Percentiles rank a stretch among this genome's conserved stretches.
Evolutionary conservation across 2,329 filamentous ascomycete genomes (phyloP).

Genomic region (Niveomyces coronatus): DNA sequence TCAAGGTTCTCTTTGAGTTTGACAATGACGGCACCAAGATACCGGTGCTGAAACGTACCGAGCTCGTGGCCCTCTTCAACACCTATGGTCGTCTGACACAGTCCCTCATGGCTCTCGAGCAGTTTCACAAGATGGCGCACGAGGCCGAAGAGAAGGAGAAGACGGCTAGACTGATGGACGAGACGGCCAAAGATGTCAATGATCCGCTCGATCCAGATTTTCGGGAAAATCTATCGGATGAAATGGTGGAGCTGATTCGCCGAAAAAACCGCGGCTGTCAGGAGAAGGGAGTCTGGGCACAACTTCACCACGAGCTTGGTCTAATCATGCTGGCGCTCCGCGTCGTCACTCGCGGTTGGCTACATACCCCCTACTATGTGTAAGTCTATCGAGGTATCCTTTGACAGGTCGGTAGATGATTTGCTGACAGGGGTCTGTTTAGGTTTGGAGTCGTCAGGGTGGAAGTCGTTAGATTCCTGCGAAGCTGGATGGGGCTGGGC

Average conservation of each 20-base stretch:
- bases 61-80: conserved; percentile 90
- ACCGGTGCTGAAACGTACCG: conserved; percentile 72
- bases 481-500: conserved; percentile 7
- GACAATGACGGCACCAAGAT: conserved; percentile 56
- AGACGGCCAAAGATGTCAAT: conserved; percentile 18
- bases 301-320: conserved; percentile 3
- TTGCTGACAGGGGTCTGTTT: background rate
- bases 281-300: background rate
- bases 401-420: background rate
- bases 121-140: conserved; percentile 52
- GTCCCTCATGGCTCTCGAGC: conserved; percentile 63
- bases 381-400: background rate
- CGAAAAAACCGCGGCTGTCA: conserved; percentile 1
- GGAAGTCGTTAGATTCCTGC: conserved; percentile 1
- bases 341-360: conserved; percentile 5
- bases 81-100: conserved; percentile 81
- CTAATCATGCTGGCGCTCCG: conserved; percentile 5
- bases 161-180: conserved; percentile 15
- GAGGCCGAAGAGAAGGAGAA: conserved; percentile 20
- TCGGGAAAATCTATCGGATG: conserved; percentile 17
- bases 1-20: conserved; percentile 94
- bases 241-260: conserved; percentile 8
- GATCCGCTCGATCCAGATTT: conserved; percentile 17
- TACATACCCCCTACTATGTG: conserved; percentile 3
- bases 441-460: background rate